Evolutionary conservation across 176 grass and related monocot genomes (phyloP).

Genomic region (Zoysia japonica): DNA sequence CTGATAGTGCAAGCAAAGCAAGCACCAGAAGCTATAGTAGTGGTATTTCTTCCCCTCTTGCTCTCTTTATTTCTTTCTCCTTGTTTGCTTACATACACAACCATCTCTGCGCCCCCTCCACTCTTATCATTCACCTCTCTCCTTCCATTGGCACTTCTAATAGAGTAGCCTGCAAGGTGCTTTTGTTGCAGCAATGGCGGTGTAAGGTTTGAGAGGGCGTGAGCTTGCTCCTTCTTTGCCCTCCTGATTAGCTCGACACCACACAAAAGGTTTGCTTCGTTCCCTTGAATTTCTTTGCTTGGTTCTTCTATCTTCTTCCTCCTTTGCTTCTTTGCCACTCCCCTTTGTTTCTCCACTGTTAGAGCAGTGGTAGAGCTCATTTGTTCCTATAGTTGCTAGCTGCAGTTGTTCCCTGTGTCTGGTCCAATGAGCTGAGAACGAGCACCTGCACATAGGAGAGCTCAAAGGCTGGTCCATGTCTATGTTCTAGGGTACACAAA

Average conservation of each 20-base stretch:
- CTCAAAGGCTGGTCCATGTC: conserved; percentile 39
- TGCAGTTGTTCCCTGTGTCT: neutral
- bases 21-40: conserved; percentile 53
- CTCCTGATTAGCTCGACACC: conserved; percentile 18
- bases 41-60: conserved; percentile 34
- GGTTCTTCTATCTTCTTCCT: neutral
- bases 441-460: conserved; percentile 6
- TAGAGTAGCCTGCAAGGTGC: conserved; percentile 25
- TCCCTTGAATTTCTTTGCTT: conserved; percentile 8
- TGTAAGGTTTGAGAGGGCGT: conserved; percentile 30
- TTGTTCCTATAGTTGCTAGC: neutral
- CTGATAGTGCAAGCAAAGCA: conserved; percentile 99
- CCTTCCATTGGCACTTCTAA: conserved; percentile 18
- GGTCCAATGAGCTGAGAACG: neutral
- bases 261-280: conserved; percentile 45
- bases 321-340: neutral
- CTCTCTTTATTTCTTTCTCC: conserved; percentile 38
- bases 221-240: conserved; percentile 32
- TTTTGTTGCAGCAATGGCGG: conserved; percentile 32
- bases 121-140: conserved; percentile 4
- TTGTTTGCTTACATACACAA: conserved; percentile 23
- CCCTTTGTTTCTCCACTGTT: conserved; percentile 27
- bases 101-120: conserved; percentile 36
- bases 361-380: neutral
- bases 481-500: conserved; percentile 21